phyloP scores from a whole-genome alignment of 2,329 filamentous ascomycete genomes.

The Triangularia verruculosa region DNA sequence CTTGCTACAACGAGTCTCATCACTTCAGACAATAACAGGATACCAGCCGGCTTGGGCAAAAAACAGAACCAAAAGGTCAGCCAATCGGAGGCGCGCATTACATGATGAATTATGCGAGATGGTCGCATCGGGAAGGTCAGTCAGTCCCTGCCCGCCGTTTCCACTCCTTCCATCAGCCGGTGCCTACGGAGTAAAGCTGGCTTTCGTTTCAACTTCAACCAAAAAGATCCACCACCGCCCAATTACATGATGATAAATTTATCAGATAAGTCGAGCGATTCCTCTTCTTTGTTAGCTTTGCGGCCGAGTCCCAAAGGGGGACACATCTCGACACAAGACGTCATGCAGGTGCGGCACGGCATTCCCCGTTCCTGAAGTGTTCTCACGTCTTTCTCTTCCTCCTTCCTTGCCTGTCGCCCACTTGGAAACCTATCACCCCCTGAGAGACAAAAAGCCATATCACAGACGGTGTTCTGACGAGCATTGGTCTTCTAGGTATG shows the following conservation, averaged over 20 bases:
- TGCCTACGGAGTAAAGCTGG: too few relatives aligned
- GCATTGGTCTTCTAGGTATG: background rate
- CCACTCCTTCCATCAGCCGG: background rate
- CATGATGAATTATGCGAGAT: slow-evolving; percentile 6
- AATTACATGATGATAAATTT: background rate
- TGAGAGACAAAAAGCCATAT: too few relatives aligned
- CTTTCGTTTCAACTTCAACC: background rate
- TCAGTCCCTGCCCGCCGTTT: background rate
- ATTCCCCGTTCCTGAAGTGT: background rate
- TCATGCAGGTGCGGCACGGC: background rate
- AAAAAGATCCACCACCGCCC: background rate
- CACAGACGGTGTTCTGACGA: background rate
- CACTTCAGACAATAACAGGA: background rate
- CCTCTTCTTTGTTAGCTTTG: background rate
- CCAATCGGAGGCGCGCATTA: background rate
- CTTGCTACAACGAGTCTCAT: slow-evolving; percentile 1
- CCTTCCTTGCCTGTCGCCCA: too few relatives aligned
- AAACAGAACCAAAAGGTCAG: background rate
- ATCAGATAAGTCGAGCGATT: background rate
- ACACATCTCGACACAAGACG: background rate
- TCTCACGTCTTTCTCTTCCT: background rate
- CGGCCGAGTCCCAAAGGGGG: background rate
- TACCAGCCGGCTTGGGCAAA: background rate
- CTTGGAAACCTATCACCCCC: too few relatives aligned
- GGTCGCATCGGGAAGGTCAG: slow-evolving; percentile 5